A percentile compares a stretch with the other conserved stretches of the same genome.
Evolutionary conservation across 2,329 filamentous ascomycete genomes (phyloP).

Genomic region (Raffaelea arxii): DNA sequence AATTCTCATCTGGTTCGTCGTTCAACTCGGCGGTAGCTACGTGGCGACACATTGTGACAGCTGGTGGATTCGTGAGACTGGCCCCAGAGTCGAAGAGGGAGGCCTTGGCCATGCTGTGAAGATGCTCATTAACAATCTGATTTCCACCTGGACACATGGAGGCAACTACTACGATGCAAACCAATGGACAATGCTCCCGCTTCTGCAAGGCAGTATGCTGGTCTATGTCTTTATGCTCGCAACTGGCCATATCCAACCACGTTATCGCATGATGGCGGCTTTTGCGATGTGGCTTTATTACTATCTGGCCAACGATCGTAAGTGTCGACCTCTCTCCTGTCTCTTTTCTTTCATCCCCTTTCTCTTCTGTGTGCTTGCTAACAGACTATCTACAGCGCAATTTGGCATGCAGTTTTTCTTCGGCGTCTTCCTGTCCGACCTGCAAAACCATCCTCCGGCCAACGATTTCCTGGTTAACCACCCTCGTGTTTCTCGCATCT

Average conservation of each 20-base stretch:
- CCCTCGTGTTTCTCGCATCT: conserved; percentile 29
- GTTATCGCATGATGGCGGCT: conserved; percentile 37
- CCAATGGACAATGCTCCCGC: conserved; percentile 48
- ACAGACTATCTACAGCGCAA: conserved; percentile 26
- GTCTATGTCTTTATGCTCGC: conserved; percentile 44
- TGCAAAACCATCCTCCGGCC: conserved; percentile 41
- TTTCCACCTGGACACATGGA: conserved; percentile 40
- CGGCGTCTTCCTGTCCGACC: conserved; percentile 51
- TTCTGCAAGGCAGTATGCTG: conserved; percentile 44
- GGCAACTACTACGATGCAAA: conserved; percentile 45
- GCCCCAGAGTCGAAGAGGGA: conserved; percentile 28
- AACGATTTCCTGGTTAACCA: conserved; percentile 35
- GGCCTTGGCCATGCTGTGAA: conserved; percentile 31
- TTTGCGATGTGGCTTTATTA: conserved; percentile 39
- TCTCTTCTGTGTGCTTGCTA: neutral
- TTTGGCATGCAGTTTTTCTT: conserved; percentile 52
- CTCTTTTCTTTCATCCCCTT: conserved; percentile 12
- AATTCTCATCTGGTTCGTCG: conserved; percentile 39
- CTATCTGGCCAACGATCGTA: conserved; percentile 27
- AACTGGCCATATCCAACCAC: conserved; percentile 36
- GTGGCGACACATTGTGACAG: conserved; percentile 47
- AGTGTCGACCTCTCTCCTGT: conserved; percentile 9
- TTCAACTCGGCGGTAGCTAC: conserved; percentile 46
- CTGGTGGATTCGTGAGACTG: conserved; percentile 46
- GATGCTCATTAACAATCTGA: conserved; percentile 32